Conservation (phyloP, 2,329 filamentous ascomycete species). For the Colletotrichum viniferum region DNA sequence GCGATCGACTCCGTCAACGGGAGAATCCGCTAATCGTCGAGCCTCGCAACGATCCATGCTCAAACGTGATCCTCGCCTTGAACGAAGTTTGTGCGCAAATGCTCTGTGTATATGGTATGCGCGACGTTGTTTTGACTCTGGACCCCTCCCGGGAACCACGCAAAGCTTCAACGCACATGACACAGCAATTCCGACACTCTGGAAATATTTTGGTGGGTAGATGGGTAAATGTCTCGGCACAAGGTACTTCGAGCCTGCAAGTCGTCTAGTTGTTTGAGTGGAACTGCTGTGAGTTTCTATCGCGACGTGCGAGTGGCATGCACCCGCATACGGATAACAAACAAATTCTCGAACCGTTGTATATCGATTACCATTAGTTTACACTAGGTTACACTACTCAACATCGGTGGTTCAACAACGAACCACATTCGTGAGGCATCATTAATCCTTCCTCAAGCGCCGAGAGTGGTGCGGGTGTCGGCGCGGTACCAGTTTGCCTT, state of each 20-base stretch:
- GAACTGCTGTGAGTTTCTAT: background rate
- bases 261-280: background rate
- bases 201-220: background rate
- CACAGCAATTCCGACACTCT: background rate
- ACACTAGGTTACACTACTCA: background rate
- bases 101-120: background rate
- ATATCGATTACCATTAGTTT: background rate
- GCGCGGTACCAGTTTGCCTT: slow-evolving; percentile 51
- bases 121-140: background rate
- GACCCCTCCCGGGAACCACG: background rate
- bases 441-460: background rate
- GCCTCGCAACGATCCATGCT: background rate
- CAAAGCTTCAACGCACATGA: background rate
- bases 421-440: background rate
- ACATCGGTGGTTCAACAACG: background rate
- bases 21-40: background rate
- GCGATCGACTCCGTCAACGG: background rate
- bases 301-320: background rate
- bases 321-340: background rate
- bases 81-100: background rate
- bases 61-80: background rate
- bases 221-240: background rate
- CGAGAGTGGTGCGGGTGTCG: slow-evolving; percentile 5
- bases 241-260: background rate
- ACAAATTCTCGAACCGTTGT: background rate